Percentiles rank a stretch among this genome's conserved stretches.
These are phyloP conservation scores for Aspergillus sp. DNA, from an alignment of 2,329 filamentous ascomycete species.

Conservation along the genomic window DNA sequence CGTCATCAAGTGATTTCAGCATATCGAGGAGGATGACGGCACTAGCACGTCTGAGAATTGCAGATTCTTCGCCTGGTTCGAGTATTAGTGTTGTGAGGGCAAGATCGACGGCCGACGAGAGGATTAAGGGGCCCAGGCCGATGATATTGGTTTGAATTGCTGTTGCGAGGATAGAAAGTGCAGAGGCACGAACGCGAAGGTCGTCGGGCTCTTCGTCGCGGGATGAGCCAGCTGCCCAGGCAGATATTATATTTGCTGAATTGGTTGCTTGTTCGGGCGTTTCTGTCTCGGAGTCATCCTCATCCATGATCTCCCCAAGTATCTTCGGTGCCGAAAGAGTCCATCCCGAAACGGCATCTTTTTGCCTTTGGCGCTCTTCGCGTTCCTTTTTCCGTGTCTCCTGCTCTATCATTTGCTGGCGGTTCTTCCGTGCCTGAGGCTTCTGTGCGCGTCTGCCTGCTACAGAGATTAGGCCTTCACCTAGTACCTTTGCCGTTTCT, in stretches of 20 bases:
- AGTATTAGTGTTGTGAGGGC: conserved; percentile 40
- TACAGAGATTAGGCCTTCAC: conserved; percentile 40
- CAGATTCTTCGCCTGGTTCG: conserved; percentile 37
- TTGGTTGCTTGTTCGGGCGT: conserved; percentile 33
- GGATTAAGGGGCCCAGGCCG: conserved; percentile 36
- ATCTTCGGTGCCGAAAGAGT: conserved; percentile 22
- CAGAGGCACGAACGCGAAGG: conserved; percentile 43
- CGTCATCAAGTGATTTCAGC: conserved; percentile 39
- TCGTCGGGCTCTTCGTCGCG: conserved; percentile 44
- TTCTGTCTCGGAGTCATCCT: conserved; percentile 32
- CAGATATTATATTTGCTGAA: conserved; percentile 39
- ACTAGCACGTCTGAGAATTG: conserved; percentile 44
- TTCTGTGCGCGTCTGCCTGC: conserved; percentile 41
- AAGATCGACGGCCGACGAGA: conserved; percentile 40
- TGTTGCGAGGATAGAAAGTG: conserved; percentile 44
- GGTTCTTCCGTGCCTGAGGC: conserved; percentile 33
- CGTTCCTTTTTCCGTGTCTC: conserved; percentile 27
- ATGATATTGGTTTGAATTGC: conserved; percentile 42
- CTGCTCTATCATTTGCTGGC: conserved; percentile 28
- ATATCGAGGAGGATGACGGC: conserved; percentile 42
- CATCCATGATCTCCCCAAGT: conserved; percentile 4
- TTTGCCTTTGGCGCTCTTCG: conserved; percentile 29
- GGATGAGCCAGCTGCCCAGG: conserved; percentile 41
- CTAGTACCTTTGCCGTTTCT: conserved; percentile 38
- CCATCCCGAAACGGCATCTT: conserved; percentile 31